Conservation (phyloP, 1,284 basidiomycete species). For the Xerocomus amazonicus region DNA sequence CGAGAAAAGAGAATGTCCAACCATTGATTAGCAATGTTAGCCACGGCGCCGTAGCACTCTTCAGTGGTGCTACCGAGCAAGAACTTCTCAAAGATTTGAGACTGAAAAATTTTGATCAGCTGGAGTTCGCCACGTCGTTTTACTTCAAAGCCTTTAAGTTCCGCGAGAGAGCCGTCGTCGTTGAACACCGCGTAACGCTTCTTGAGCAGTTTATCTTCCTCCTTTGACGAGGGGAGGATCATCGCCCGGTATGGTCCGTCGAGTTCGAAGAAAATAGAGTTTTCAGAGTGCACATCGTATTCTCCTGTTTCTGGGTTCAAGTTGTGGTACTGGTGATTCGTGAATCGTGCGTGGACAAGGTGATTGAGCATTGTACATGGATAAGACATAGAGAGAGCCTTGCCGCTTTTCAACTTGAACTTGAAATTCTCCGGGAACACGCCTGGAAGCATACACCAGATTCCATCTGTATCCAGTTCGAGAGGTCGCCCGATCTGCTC, state of each 20-base stretch:
- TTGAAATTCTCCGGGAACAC: conserved; percentile 98
- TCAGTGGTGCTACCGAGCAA: conserved; percentile 88
- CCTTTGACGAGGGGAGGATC: conserved; percentile 98
- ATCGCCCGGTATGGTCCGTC: conserved; percentile 99
- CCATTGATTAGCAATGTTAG: conserved; percentile 95
- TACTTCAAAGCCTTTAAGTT: conserved; percentile 98
- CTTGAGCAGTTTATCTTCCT: conserved; percentile 98
- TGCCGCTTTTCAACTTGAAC: conserved; percentile 88
- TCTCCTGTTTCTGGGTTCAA: conserved; percentile 81
- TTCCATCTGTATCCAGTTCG: conserved; percentile 98
- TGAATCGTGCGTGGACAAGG: conserved; percentile 93
- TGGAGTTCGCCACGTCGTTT: conserved; percentile 98
- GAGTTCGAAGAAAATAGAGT: conserved; percentile 99
- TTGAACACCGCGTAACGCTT: conserved; percentile 99
- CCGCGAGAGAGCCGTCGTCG: conserved; percentile 94
- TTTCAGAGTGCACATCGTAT: conserved; percentile 90
- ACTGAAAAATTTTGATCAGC: conserved; percentile 99
- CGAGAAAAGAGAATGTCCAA: conserved; percentile 91
- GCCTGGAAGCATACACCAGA: conserved; percentile 99
- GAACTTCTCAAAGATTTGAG: conserved; percentile 98
- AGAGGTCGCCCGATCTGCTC: conserved; percentile 97
- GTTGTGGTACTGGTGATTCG: conserved; percentile 98
- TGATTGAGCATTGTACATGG: conserved; percentile 99
- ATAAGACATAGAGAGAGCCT: conserved; percentile 90
- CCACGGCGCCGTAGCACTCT: conserved; percentile 95